Percentiles rank a stretch among this genome's conserved stretches.
phyloP scores from a whole-genome alignment of 257 asterid genomes.

The Ajuga chamaepitys region DNA sequence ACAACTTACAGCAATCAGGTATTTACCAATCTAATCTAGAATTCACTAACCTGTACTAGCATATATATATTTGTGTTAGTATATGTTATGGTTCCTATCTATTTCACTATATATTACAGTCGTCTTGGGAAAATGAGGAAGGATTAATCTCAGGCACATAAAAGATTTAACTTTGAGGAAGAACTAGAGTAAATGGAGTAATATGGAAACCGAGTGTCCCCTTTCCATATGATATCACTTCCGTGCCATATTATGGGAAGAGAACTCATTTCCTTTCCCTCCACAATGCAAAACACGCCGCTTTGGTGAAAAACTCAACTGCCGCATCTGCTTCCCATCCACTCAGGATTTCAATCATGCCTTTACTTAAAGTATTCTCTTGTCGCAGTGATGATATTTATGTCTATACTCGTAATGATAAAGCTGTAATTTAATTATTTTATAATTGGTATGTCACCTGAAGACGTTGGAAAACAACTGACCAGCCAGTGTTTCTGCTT shows the following conservation, averaged over 20 bases:
- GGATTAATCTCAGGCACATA: not conserved
- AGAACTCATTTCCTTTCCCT: not conserved
- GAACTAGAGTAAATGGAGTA: not conserved
- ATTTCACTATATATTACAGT: not conserved
- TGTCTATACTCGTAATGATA: not conserved
- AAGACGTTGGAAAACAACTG: not conserved
- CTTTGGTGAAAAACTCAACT: too few relatives aligned
- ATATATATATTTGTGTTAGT: not conserved
- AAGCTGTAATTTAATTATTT: not conserved
- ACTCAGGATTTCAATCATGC: not conserved
- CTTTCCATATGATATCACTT: not conserved
- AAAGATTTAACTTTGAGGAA: not conserved
- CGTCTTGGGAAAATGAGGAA: not conserved
- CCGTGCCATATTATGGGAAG: not conserved
- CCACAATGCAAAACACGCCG: not conserved
- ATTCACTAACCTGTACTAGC: constrained; percentile 3
- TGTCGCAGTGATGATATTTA: not conserved
- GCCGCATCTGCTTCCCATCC: too few relatives aligned
- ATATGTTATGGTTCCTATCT: constrained; percentile 7
- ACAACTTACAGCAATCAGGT: constrained; percentile 75
- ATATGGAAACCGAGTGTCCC: not conserved
- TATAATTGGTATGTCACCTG: not conserved
- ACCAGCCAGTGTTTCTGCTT: not conserved
- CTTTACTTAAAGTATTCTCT: not conserved
- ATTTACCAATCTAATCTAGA: constrained; percentile 18